Base-by-base conservation (phyloP, 805 yeast genomes). In the Saturnispora besseyi region DNA sequence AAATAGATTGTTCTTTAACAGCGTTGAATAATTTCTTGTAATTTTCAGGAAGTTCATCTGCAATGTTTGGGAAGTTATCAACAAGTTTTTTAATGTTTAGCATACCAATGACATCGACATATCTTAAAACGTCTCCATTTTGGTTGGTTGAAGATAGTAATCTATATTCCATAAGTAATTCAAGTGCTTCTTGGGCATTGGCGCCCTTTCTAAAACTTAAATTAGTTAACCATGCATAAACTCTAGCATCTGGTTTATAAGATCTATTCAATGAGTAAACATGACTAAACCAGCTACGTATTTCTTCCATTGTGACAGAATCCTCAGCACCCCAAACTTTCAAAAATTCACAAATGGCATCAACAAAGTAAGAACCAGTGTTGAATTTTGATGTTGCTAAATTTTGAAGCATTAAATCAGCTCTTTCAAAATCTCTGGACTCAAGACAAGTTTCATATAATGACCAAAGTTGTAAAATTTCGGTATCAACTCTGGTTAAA, bases 361-460 rank as follows among this genome's bases (percentile, higher is more conserved):
- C 79, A 24, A 80, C 71, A 54, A 85, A 78, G 28, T 77, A 76
- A 3, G 73, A 67, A 13, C 54, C 48, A 3, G 58, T 26, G 15
- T 48, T 51, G 3, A 48, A 46, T 29, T 44, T 51, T 18, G 29
- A 63, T 50, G 47, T 38, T 45, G 80, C 74, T 44, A 87, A 70
- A 3, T 89, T 81, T 48, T 73, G 70, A 38, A 88, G 65, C 21
- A 87, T 79, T 24, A 81, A 68, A 55, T 78, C 80, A 0, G 96
- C 95, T 59, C 96, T 72, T 22, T 74, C 76, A 56, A 74, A 77
- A 60, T 85, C 84, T 48, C 75, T 74, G 32, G 84, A 76, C 41
- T 79, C 77, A 31, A 88, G 60, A 55, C 90, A 82, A 0, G 93
- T 91, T 57, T 88, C 96, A 38, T 87, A 71, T 33, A 88, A 66